Evolutionary conservation across 371 early-diverging fungal genomes (phyloP).

Genomic region (Vittaforma corneae): DNA sequence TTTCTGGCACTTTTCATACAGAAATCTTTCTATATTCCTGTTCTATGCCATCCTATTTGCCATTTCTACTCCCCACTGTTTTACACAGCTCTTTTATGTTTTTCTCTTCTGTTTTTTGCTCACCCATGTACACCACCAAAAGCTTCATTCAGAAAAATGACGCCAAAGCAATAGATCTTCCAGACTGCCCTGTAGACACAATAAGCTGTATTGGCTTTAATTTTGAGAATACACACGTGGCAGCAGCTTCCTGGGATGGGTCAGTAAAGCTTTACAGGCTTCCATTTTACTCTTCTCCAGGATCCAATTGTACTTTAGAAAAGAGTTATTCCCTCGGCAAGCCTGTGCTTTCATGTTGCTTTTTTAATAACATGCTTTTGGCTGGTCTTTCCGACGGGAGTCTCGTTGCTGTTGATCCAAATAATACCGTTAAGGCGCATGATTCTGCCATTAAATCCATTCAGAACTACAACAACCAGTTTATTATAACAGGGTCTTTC

Average conservation of each 20-base stretch:
- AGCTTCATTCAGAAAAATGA: constrained; percentile 2
- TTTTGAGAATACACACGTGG: constrained; percentile 31
- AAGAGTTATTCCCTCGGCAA: constrained; percentile 1
- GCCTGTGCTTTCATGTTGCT: constrained; percentile 52
- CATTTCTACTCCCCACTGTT: too few species aligned
- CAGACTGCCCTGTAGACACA: constrained; percentile 51
- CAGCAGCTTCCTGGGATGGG: constrained; percentile 57
- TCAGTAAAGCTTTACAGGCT: constrained; percentile 48
- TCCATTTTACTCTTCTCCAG: constrained; percentile 17
- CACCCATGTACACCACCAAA: neutral
- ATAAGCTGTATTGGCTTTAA: constrained; percentile 50
- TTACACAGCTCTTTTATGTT: neutral
- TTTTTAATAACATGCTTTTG: constrained; percentile 38
- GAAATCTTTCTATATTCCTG: too few species aligned
- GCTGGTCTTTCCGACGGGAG: constrained; percentile 53
- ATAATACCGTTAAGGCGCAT: constrained; percentile 40
- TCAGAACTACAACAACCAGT: constrained; percentile 56
- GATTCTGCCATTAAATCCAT: constrained; percentile 40
- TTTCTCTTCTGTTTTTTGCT: neutral
- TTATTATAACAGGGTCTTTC: constrained; percentile 77
- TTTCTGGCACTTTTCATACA: too few species aligned
- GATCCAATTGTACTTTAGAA: neutral
- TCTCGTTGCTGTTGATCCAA: constrained; percentile 42
- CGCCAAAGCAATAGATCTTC: constrained; percentile 25
- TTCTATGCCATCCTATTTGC: too few species aligned